phyloP scores from a whole-genome alignment of 2,329 filamentous ascomycete species.

The Piedraia hortae region DNA sequence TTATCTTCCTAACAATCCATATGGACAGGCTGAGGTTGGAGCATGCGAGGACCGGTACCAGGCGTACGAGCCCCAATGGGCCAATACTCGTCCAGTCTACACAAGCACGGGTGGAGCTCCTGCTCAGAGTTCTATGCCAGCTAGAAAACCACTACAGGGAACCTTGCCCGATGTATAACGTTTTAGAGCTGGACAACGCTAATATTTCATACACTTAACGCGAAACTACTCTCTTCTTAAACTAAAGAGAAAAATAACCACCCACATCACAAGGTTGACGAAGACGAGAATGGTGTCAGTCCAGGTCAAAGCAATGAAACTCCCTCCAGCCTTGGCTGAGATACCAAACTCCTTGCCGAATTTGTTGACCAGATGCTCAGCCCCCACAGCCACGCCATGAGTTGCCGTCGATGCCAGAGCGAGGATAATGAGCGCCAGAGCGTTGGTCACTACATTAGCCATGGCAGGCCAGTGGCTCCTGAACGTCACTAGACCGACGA shows the following conservation, averaged over 20 bases:
- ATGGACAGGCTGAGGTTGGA: too few species aligned
- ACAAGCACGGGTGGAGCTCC: conserved; percentile 4
- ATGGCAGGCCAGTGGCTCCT: conserved; percentile 16
- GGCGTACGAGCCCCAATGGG: conserved; percentile 3
- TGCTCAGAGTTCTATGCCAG: conserved; percentile 5
- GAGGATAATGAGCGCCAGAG: conserved; percentile 26
- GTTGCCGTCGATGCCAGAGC: conserved; percentile 50
- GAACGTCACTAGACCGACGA: conserved; percentile 21
- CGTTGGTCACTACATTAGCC: conserved; percentile 22
- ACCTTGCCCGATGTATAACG: conserved; percentile 12
- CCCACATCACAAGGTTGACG: conserved; percentile 5
- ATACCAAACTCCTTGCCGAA: conserved; percentile 24
- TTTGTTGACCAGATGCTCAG: conserved; percentile 24
- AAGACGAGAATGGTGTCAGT: conserved; percentile 17
- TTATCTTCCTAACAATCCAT: conserved; percentile 3
- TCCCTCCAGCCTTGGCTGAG: conserved; percentile 21
- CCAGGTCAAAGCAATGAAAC: conserved; percentile 33
- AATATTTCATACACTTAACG: too few species aligned
- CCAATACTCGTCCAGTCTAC: conserved; percentile 3
- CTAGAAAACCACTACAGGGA: conserved; percentile 12
- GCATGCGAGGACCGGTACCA: too few species aligned
- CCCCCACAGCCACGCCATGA: conserved; percentile 32
- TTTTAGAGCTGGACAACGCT: too few species aligned
- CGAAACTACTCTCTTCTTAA: too few species aligned
- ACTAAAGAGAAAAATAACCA: conserved; percentile 3